These are phyloP conservation scores for Ensete ventricosum DNA, from an alignment of 176 grass and related monocot species.

Conservation along the genomic window DNA sequence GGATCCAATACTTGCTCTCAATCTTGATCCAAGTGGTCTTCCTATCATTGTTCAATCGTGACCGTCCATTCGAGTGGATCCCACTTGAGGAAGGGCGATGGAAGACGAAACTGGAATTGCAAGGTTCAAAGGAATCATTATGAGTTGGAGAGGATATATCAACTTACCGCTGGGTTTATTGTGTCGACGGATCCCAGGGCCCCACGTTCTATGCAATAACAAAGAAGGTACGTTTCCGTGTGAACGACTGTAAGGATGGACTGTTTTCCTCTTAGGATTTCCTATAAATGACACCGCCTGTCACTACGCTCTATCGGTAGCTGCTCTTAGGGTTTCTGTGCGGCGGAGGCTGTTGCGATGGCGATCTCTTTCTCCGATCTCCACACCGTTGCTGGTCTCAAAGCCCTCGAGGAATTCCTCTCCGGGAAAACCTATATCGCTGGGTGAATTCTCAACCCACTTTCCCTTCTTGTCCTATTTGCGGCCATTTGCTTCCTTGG, in stretches of 20 bases:
- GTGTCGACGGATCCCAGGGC: too few species aligned
- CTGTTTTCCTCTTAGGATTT: background rate
- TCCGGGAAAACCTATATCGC: conserved; percentile 69
- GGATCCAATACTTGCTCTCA: too few species aligned
- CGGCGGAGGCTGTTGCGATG: conserved; percentile 40
- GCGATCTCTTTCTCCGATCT: conserved; percentile 68
- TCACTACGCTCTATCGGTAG: background rate
- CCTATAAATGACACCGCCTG: background rate
- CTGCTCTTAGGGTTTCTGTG: conserved; percentile 21
- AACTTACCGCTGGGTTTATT: too few species aligned
- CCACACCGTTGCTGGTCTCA: conserved; percentile 55
- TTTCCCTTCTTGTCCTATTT: background rate
- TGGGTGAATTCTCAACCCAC: conserved; percentile 32
- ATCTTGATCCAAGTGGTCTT: too few species aligned
- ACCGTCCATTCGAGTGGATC: too few species aligned
- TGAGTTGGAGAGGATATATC: too few species aligned
- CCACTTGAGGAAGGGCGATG: too few species aligned
- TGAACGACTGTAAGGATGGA: rapidly evolving
- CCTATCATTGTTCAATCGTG: too few species aligned
- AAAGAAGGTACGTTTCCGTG: too few species aligned
- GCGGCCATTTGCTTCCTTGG: background rate
- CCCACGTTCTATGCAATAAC: too few species aligned
- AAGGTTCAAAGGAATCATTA: too few species aligned
- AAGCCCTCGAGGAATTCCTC: conserved; percentile 57
- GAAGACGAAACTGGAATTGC: too few species aligned